A percentile compares a stretch with the other conserved stretches of the same genome.
Conservation (phyloP, 306 rosid genomes). For the Mucuna pruriens region DNA sequence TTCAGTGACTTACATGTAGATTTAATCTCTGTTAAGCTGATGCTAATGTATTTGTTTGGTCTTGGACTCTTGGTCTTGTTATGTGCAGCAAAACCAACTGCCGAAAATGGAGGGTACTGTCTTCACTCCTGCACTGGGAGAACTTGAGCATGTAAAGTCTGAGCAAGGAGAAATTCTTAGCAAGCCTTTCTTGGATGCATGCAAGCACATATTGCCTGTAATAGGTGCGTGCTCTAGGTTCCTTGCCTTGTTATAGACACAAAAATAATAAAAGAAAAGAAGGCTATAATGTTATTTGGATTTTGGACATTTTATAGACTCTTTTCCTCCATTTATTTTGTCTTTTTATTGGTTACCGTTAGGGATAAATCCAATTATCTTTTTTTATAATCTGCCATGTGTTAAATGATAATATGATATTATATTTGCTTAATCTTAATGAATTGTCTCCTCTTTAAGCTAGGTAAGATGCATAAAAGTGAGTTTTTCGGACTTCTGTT, state of each 20-base stretch:
- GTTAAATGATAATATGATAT: neutral
- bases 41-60: conserved; percentile 5
- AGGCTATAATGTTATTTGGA: neutral
- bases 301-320: neutral
- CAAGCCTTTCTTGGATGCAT: conserved; percentile 82
- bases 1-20: conserved; percentile 4
- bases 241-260: conserved; percentile 17
- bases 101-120: conserved; percentile 85
- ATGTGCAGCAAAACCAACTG: conserved; percentile 52
- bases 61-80: conserved; percentile 14
- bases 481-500: neutral
- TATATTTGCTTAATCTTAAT: conserved; percentile 11
- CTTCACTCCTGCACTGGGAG: conserved; percentile 80
- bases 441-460: neutral
- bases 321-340: neutral
- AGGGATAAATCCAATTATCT: neutral
- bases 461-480: neutral
- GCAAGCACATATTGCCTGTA: conserved; percentile 91
- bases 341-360: conserved; percentile 7
- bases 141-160: conserved; percentile 68
- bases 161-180: conserved; percentile 76
- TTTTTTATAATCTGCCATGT: conserved; percentile 7
- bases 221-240: conserved; percentile 59
- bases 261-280: neutral
- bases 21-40: conserved; percentile 21